Evolutionary conservation across 164 flowering plant genomes (phyloP).

Genomic region (Malania oleifera): DNA sequence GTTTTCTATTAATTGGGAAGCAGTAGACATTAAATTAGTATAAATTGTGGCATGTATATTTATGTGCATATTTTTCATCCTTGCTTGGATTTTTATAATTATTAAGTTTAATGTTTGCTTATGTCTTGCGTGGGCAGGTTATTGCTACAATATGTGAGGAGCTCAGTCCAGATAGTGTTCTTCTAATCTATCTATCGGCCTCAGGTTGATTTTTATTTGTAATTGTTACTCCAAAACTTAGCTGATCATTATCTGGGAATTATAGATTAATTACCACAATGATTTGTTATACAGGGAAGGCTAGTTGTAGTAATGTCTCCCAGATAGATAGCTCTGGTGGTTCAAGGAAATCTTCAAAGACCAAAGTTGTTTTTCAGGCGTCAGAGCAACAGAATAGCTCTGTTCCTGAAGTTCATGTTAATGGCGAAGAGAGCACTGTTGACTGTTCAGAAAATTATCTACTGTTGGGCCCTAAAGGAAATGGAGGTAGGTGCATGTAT

Average conservation of each 20-base stretch:
- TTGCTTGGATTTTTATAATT: neutral
- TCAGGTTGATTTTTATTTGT: constrained; percentile 48
- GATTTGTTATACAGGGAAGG: constrained; percentile 45
- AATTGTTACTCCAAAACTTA: neutral
- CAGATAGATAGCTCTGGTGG: constrained; percentile 46
- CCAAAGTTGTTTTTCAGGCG: constrained; percentile 29
- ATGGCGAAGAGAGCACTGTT: constrained; percentile 33
- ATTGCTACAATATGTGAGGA: constrained; percentile 85
- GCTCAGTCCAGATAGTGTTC: constrained; percentile 73
- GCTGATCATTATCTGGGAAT: neutral
- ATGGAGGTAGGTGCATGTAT: constrained; percentile 44
- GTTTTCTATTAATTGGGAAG: no score
- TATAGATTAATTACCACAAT: constrained; percentile 6
- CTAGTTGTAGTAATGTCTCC: constrained; percentile 30
- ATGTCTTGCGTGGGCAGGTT: constrained; percentile 45
- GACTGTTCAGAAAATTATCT: constrained; percentile 38
- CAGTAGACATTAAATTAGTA: no score
- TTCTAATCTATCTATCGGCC: constrained; percentile 77
- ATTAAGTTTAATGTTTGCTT: constrained; percentile 1
- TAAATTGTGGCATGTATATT: no score
- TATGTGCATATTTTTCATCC: no score
- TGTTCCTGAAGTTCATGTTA: constrained; percentile 23
- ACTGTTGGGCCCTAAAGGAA: constrained; percentile 71
- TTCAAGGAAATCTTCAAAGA: constrained; percentile 39
- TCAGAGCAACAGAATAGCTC: constrained; percentile 26